These are phyloP conservation scores for Venturia carpophila DNA, from an alignment of 2,329 filamentous ascomycete species.

Conservation along the genomic window DNA sequence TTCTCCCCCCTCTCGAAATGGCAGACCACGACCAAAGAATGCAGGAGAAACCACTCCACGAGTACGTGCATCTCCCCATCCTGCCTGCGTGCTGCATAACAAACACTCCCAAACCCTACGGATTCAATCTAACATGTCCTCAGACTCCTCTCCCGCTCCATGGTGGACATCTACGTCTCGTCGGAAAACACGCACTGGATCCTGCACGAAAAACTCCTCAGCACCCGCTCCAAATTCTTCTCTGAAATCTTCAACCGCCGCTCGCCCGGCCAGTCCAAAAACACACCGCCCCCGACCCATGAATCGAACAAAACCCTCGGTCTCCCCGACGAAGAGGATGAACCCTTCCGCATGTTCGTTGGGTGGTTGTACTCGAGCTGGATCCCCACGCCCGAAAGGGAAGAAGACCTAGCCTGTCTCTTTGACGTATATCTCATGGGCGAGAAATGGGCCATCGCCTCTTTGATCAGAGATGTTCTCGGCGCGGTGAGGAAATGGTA, in stretches of 20 bases:
- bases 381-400: slow-evolving; percentile 41
- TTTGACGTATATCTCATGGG: slow-evolving; percentile 49
- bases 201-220: slow-evolving; percentile 49
- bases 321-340: slow-evolving; percentile 46
- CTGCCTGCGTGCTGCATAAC: too few species aligned
- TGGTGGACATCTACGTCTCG: slow-evolving; percentile 51
- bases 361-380: slow-evolving; percentile 46
- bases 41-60: slow-evolving; percentile 35
- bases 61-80: slow-evolving; percentile 29
- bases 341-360: slow-evolving; percentile 44
- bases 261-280: slow-evolving; percentile 1
- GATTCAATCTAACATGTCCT: slow-evolving; percentile 7
- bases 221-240: slow-evolving; percentile 48
- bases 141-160: slow-evolving; percentile 46
- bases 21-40: slow-evolving; percentile 19
- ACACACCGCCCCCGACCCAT: slow-evolving; percentile 12
- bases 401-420: slow-evolving; percentile 43
- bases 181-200: slow-evolving; percentile 47
- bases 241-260: slow-evolving; percentile 41
- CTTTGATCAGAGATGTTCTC: slow-evolving; percentile 42
- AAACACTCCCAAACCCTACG: background rate
- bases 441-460: slow-evolving; percentile 44
- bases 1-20: background rate
- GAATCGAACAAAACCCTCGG: slow-evolving; percentile 32
- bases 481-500: slow-evolving; percentile 45